A percentile compares a stretch with the other conserved stretches of the same genome.
Conservation (phyloP, 306 rosid species). For the Ceratonia siliqua region DNA sequence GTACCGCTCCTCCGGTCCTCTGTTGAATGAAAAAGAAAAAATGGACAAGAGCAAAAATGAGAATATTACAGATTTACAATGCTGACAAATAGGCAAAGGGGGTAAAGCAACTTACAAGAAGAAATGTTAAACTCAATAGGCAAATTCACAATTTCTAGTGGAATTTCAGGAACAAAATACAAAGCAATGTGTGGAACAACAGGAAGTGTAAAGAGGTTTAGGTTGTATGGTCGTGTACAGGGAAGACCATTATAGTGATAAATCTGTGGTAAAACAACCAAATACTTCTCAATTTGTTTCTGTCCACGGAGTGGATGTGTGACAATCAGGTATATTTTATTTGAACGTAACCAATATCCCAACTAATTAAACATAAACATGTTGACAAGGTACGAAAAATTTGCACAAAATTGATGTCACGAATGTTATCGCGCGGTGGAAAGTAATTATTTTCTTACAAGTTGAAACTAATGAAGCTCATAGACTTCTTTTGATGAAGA, state of each 20-base stretch:
- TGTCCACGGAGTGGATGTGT: neutral
- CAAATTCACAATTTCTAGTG: neutral
- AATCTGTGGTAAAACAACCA: neutral
- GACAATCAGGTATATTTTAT: neutral
- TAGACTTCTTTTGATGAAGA: neutral
- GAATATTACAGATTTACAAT: neutral
- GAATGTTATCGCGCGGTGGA: neutral
- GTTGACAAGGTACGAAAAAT: neutral
- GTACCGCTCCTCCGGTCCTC: slow-evolving; percentile 69
- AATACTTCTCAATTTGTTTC: neutral
- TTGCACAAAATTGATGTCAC: neutral
- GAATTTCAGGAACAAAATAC: neutral
- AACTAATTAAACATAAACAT: too few relatives aligned
- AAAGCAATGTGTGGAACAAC: neutral
- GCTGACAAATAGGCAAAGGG: neutral
- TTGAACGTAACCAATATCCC: neutral
- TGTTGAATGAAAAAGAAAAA: slow-evolving; percentile 6
- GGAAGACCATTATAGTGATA: neutral
- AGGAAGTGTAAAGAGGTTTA: neutral
- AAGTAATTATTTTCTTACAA: neutral
- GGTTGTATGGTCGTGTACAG: neutral
- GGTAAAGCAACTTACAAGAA: neutral
- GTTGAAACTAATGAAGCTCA: neutral
- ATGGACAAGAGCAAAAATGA: neutral
- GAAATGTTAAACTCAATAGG: neutral